phyloP scores from a whole-genome alignment of 2,329 filamentous ascomycete genomes.

The Ceratocystis papillata region DNA sequence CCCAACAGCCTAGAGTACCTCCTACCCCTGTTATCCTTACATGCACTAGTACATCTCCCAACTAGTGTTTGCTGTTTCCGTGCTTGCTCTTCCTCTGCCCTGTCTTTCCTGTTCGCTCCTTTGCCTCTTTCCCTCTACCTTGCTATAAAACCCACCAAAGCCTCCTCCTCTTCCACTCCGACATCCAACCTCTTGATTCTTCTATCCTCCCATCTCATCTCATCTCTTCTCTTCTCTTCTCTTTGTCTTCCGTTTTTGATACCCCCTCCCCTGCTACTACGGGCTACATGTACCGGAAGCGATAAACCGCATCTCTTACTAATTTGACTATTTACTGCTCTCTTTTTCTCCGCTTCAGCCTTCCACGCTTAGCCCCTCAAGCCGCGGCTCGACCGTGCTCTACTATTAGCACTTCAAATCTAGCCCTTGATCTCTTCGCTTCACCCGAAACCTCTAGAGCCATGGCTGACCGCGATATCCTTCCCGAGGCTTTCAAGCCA shows the following conservation, averaged over 20 bases:
- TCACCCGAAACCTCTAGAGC: constrained; percentile 26
- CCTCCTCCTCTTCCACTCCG: not conserved
- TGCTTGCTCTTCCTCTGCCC: not conserved
- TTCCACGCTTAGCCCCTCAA: constrained; percentile 19
- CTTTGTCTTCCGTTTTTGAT: not conserved
- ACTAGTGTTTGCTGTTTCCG: too few relatives aligned
- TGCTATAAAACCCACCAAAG: constrained; percentile 6
- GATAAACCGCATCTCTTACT: not conserved
- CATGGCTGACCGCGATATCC: constrained; percentile 52
- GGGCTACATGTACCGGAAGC: not conserved
- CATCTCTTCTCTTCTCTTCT: not conserved
- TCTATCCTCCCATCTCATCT: not conserved
- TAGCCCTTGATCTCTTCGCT: constrained; percentile 26
- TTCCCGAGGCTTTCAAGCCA: constrained; percentile 61
- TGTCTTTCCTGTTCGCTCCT: not conserved
- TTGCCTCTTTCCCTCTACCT: not conserved
- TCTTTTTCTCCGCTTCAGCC: constrained; percentile 3
- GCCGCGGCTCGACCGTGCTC: constrained; percentile 26
- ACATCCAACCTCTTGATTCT: not conserved
- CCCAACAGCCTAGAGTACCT: too few relatives aligned
- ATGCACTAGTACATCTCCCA: too few relatives aligned
- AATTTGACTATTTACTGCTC: not conserved
- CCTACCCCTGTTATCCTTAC: too few relatives aligned
- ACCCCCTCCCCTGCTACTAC: not conserved
- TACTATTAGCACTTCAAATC: constrained; percentile 27